phyloP scores from a whole-genome alignment of 495 filamentous ascomycete genomes.

The Aspergillus indologenus region DNA sequence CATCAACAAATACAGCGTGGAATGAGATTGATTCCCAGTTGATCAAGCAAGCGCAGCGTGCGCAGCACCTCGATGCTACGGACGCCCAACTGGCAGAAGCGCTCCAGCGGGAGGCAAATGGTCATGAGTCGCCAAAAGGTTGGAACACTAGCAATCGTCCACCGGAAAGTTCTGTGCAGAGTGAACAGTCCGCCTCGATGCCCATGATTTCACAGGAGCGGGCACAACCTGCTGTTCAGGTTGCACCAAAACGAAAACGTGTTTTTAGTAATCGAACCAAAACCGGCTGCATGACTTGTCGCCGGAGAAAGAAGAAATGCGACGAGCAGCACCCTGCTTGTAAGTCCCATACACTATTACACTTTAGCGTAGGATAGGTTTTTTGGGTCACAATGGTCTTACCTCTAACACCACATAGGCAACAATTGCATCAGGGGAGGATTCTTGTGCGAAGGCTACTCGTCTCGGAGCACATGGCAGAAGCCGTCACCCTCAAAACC shows the following conservation, averaged over 20 bases:
- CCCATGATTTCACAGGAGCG: constrained; percentile 40
- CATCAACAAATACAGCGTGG: constrained; percentile 36
- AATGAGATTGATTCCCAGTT: constrained; percentile 43
- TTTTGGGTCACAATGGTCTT: constrained; percentile 13
- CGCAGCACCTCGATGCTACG: constrained; percentile 48
- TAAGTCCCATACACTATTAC: constrained; percentile 35
- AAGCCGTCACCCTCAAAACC: constrained; percentile 57
- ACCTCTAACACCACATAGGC: constrained; percentile 48
- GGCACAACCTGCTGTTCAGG: constrained; percentile 48
- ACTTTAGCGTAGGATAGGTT: constrained; percentile 1
- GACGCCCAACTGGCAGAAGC: constrained; percentile 50
- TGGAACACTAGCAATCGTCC: constrained; percentile 31
- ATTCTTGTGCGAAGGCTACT: constrained; percentile 94
- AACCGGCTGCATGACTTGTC: constrained; percentile 94
- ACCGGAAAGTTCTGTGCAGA: constrained; percentile 30
- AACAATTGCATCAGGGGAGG: constrained; percentile 90
- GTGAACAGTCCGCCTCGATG: constrained; percentile 35
- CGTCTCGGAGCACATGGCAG: constrained; percentile 69
- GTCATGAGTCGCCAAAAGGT: constrained; percentile 35
- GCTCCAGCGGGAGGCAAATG: constrained; percentile 48
- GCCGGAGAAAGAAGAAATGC: constrained; percentile 96
- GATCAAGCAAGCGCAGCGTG: constrained; percentile 42
- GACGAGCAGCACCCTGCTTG: constrained; percentile 94
- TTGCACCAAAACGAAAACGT: constrained; percentile 77
- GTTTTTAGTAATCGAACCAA: constrained; percentile 96